Evolutionary conservation across 2,329 filamentous ascomycete species (phyloP).

Genomic region (Fusarium mundagurra): DNA sequence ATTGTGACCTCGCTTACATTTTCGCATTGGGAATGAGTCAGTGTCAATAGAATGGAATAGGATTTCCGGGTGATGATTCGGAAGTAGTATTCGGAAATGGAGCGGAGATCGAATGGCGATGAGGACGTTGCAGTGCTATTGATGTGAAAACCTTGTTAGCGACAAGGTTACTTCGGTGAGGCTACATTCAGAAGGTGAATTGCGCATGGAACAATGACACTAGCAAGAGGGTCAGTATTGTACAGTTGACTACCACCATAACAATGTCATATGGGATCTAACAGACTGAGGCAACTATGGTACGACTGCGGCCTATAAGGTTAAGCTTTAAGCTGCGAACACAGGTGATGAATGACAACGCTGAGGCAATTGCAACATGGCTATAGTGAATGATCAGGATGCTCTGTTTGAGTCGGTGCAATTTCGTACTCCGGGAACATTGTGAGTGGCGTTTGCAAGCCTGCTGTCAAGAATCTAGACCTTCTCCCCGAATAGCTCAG

Average conservation of each 20-base stretch:
- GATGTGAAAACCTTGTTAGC: not conserved
- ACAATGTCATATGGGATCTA: not conserved
- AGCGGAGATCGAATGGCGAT: not conserved
- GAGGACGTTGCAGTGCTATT: not conserved
- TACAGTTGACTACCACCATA: not conserved
- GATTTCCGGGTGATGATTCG: not conserved
- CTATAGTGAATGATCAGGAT: not conserved
- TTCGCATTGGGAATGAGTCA: not conserved
- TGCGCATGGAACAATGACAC: not conserved
- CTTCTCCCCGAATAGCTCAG: slow-evolving; percentile 37
- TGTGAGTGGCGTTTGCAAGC: rapidly evolving
- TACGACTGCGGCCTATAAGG: too few relatives aligned
- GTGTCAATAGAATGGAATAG: not conserved
- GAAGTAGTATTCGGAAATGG: not conserved
- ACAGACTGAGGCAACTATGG: too few relatives aligned
- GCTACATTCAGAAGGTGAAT: not conserved
- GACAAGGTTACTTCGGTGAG: not conserved
- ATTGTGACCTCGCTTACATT: not conserved
- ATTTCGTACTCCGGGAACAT: rapidly evolving
- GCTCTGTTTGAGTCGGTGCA: not conserved
- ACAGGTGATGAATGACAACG: too few relatives aligned
- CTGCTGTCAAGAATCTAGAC: not conserved
- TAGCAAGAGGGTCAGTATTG: not conserved
- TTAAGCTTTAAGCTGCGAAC: too few relatives aligned
- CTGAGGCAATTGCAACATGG: too few relatives aligned